Base-by-base conservation (phyloP, 768 basidiomycete species). In the Suillus tomentosus region DNA sequence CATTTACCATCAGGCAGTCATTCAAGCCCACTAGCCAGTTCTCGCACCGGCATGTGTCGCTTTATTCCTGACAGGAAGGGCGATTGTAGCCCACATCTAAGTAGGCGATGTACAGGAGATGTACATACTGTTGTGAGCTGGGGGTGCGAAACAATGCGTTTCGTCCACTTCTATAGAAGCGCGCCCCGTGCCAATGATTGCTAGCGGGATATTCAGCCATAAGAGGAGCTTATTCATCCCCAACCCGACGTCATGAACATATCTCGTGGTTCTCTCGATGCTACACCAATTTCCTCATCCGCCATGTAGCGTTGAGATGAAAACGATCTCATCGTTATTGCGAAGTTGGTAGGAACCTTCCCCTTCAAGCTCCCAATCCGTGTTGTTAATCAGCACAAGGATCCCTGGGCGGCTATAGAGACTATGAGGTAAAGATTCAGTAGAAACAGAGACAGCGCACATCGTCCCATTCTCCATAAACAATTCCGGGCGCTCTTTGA, bases 351-450 rank as follows among this genome's bases (percentile, higher is more conserved):
- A 97, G 7, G 91, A 89, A 24, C 93, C 89, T 74, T 98, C 96
- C 40, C 94, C 95, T 74, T 98, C 96, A 7, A 99, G 81, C 76
- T 99, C 96, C 96, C 96, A 98, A 70, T 99, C 96, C 1, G 93
- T 93, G 70, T 96, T 93, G 71, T 99, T 99, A 61, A 99, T 87
- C n/a, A 99, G 81, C 4, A 99, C 96, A 3, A 99, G 81, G 43
- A 99, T 97, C 0, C 97, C 97, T 0, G 97, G 97, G 10, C 97
- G 95, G 45, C 97, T 96, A 71, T 1, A 39, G 45, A 13, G n/a
- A 57, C 17, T 4, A 24, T 70, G 10, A 64, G 43, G 15, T 63
- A 50, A 36, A 24, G 40, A 14, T 34, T 17, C 36, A 36, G 37
- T 27, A 51, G 19, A 45, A 42, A 36, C 42, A 48, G 51, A 17